phyloP scores from a whole-genome alignment of 441 rosid species.

The Pelargonium myrrhifolium region DNA sequence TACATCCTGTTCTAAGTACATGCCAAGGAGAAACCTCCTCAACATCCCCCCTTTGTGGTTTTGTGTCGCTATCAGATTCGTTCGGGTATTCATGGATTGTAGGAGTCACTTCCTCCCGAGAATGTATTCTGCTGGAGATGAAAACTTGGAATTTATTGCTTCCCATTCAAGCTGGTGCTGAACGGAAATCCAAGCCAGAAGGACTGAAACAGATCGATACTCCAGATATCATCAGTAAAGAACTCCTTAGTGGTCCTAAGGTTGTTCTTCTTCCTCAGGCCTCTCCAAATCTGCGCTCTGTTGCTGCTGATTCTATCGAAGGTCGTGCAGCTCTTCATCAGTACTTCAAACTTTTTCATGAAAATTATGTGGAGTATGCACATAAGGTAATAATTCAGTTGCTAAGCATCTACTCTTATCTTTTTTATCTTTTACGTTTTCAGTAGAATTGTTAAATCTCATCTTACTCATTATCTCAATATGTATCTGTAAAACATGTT shows the following conservation, averaged over 20 bases:
- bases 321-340: conserved; percentile 84
- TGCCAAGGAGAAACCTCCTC: conserved; percentile 59
- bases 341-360: conserved; percentile 86
- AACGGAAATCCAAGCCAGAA: conserved; percentile 29
- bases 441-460: conserved; percentile 6
- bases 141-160: conserved; percentile 73
- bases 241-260: conserved; percentile 79
- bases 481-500: background rate
- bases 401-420: too few relatives aligned
- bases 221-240: conserved; percentile 71
- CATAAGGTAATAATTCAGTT: conserved; percentile 60
- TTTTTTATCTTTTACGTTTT: background rate
- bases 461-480: background rate
- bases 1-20: conserved; percentile 77
- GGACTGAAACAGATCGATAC: conserved; percentile 41
- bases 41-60: conserved; percentile 52
- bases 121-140: conserved; percentile 83
- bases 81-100: conserved; percentile 86
- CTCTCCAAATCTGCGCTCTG: conserved; percentile 58
- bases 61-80: conserved; percentile 65
- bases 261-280: conserved; percentile 68
- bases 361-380: conserved; percentile 88
- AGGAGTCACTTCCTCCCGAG: conserved; percentile 52
- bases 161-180: conserved; percentile 48
- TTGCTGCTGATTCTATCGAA: conserved; percentile 82